These are phyloP conservation scores for Cladosporium sp. DNA, from an alignment of 2,329 filamentous ascomycete species.

Conservation along the genomic window DNA sequence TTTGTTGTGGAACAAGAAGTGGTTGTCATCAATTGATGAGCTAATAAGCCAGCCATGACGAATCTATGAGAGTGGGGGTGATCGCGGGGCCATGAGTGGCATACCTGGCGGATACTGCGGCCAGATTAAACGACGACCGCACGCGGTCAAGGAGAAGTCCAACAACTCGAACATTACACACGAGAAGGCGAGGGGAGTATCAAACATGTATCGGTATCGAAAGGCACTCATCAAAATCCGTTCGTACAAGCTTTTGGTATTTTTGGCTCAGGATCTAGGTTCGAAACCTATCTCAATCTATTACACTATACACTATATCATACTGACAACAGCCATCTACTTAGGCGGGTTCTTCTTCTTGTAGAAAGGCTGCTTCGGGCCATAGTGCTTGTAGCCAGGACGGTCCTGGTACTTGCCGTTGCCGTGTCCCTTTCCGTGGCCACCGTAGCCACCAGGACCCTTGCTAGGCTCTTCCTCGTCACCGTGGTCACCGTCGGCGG, in stretches of 20 bases:
- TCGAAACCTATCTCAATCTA: not conserved
- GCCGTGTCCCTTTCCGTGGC: slow-evolving; percentile 24
- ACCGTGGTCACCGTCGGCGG: slow-evolving; percentile 11
- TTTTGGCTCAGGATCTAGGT: not conserved
- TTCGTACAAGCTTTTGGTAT: not conserved
- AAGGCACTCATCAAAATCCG: no score
- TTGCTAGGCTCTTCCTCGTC: slow-evolving; percentile 20
- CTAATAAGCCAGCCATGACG: not conserved
- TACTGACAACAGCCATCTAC: not conserved
- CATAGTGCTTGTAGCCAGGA: slow-evolving; percentile 19
- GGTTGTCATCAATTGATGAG: not conserved
- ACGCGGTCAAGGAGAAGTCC: not conserved
- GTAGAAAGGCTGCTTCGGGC: slow-evolving; percentile 14
- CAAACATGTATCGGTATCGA: no score
- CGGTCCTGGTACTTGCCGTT: slow-evolving; percentile 16
- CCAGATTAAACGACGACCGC: not conserved
- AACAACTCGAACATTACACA: no score
- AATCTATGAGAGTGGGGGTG: not conserved
- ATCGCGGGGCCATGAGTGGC: not conserved
- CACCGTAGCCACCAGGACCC: slow-evolving; percentile 19
- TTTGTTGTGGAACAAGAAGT: not conserved
- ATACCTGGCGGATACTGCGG: not conserved
- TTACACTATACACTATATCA: not conserved
- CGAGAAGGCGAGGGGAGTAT: no score
- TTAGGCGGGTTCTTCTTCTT: slow-evolving; percentile 13